Conservation (phyloP, 2,329 filamentous ascomycete species). For the Fusarium udum region DNA sequence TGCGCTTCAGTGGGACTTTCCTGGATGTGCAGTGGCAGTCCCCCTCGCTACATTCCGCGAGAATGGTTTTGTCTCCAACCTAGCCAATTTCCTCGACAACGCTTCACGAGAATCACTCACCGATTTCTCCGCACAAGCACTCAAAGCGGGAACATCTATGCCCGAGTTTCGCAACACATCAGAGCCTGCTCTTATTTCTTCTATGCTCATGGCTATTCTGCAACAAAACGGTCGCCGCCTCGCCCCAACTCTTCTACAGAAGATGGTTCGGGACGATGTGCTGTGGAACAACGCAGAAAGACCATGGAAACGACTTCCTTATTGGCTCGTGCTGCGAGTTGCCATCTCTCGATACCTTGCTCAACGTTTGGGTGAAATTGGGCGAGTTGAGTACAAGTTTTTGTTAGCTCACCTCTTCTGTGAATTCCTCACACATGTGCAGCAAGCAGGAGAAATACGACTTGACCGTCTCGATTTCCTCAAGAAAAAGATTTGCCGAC, state of each 20-base stretch:
- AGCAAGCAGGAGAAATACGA: neutral
- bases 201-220: slow-evolving; percentile 69
- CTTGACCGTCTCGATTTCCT: slow-evolving; percentile 36
- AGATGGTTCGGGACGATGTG: slow-evolving; percentile 70
- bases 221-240: slow-evolving; percentile 61
- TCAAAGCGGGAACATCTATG: slow-evolving; percentile 61
- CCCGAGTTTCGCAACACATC: slow-evolving; percentile 68
- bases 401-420: slow-evolving; percentile 60
- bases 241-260: slow-evolving; percentile 56
- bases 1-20: slow-evolving; percentile 68
- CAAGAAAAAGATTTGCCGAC: slow-evolving; percentile 41
- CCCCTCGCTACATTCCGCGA: slow-evolving; percentile 45
- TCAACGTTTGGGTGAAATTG: slow-evolving; percentile 42
- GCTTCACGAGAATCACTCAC: slow-evolving; percentile 64
- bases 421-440: slow-evolving; percentile 55
- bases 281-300: slow-evolving; percentile 57
- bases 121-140: slow-evolving; percentile 59
- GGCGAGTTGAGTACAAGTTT: slow-evolving; percentile 63
- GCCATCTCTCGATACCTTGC: slow-evolving; percentile 62
- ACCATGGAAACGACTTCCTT: slow-evolving; percentile 71
- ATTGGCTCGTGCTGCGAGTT: slow-evolving; percentile 72
- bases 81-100: slow-evolving; percentile 65
- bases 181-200: slow-evolving; percentile 66
- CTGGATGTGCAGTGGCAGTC: slow-evolving; percentile 61
- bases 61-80: slow-evolving; percentile 39